These are phyloP conservation scores for Candida dubliniensis DNA, from an alignment of 1,139 yeast species.

Conservation along the genomic window DNA sequence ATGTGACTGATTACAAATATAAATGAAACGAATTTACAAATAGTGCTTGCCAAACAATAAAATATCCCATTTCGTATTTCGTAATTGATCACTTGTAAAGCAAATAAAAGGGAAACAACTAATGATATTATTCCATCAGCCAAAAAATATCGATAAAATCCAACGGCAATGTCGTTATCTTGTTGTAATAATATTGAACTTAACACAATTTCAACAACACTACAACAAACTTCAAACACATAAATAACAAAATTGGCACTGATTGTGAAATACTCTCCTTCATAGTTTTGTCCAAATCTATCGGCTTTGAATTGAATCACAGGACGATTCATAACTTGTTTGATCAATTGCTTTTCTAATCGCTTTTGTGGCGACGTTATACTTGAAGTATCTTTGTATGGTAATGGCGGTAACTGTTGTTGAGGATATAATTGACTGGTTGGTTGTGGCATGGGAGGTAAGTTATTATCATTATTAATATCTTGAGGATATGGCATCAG, in stretches of 20 bases:
- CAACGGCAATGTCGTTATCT: conserved; percentile 25
- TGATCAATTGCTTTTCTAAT: conserved; percentile 33
- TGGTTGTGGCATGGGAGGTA: conserved; percentile 12
- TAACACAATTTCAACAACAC: conserved; percentile 33
- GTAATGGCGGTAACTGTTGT: conserved; percentile 1
- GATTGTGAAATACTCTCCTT: conserved; percentile 22
- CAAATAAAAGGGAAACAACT: conserved; percentile 35
- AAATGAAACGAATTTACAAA: conserved; percentile 17
- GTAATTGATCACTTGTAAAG: conserved; percentile 36
- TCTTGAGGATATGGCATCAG: conserved; percentile 12
- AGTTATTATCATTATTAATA: background rate
- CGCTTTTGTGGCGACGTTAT: conserved; percentile 25
- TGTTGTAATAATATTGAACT: conserved; percentile 26
- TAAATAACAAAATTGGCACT: conserved; percentile 35
- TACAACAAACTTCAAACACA: conserved; percentile 34
- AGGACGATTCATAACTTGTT: conserved; percentile 39
- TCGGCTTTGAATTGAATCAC: conserved; percentile 23
- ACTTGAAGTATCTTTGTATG: conserved; percentile 8
- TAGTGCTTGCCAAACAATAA: conserved; percentile 38
- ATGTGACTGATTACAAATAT: conserved; percentile 13
- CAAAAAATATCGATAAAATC: conserved; percentile 39
- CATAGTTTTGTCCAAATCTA: conserved; percentile 19
- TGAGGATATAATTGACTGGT: conserved; percentile 5
- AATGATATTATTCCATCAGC: conserved; percentile 40
- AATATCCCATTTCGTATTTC: conserved; percentile 46